Conservation (phyloP, 78 protist species). For the Mantamonas sphyraenae region DNA sequence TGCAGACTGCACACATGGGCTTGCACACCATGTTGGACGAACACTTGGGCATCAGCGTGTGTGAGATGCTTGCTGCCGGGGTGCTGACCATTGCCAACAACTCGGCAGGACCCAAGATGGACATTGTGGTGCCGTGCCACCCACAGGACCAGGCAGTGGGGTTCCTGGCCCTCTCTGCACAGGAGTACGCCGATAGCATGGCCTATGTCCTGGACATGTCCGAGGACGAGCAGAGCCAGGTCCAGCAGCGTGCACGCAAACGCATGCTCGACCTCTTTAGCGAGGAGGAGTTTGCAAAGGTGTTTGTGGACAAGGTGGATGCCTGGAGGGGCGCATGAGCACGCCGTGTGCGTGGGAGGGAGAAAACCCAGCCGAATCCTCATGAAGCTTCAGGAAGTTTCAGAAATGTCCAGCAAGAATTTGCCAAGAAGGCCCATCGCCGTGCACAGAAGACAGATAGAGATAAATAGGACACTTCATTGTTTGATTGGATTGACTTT, state of each 20-base stretch:
- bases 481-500: too few species aligned
- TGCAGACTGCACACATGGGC: constrained; percentile 47
- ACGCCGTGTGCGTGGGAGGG: too few species aligned
- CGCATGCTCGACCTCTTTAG: background rate
- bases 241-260: background rate
- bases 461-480: too few species aligned
- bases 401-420: too few species aligned
- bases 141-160: background rate
- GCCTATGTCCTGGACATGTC: background rate
- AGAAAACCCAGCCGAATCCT: too few species aligned
- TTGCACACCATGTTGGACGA: constrained; percentile 85
- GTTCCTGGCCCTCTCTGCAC: constrained; percentile 7
- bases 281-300: background rate
- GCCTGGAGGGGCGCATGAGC: too few species aligned
- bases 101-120: constrained; percentile 39
- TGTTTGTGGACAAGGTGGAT: too few species aligned
- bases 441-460: too few species aligned
- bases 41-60: constrained; percentile 80
- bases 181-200: constrained; percentile 24
- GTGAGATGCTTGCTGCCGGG: constrained; percentile 58
- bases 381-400: too few species aligned
- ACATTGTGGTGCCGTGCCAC: constrained; percentile 31
- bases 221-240: background rate
- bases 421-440: too few species aligned
- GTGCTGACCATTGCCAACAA: constrained; percentile 40